These are phyloP conservation scores for Mrakia frigida DNA, from an alignment of 768 basidiomycete species.

Conservation along the genomic window DNA sequence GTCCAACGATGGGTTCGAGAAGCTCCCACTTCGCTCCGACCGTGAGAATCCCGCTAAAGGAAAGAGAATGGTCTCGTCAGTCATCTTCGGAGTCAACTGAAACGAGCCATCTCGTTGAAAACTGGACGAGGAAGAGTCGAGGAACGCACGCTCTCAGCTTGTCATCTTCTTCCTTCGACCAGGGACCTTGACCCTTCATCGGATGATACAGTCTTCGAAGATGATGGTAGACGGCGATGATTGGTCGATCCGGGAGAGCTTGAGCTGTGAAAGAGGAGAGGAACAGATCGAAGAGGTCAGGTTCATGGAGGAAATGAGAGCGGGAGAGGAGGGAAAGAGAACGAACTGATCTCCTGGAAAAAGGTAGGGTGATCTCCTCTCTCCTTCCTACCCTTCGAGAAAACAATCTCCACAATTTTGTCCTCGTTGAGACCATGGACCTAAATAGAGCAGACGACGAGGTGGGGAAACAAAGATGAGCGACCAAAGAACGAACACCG, in stretches of 20 bases:
- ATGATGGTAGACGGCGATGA: conserved; percentile 78
- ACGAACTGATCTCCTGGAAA: conserved; percentile 71
- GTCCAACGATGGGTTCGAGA: conserved; percentile 62
- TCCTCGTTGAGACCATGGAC: conserved; percentile 53
- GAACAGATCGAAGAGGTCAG: neutral
- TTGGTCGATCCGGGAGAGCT: conserved; percentile 67
- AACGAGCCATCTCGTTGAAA: too few relatives aligned
- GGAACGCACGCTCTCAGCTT: conserved; percentile 56
- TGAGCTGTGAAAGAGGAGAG: conserved; percentile 50
- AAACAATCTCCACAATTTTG: conserved; percentile 61
- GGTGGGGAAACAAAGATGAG: neutral
- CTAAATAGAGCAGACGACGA: conserved; percentile 46
- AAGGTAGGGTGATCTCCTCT: conserved; percentile 61
- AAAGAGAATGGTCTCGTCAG: too few relatives aligned
- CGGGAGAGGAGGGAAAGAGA: neutral
- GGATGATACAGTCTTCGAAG: conserved; percentile 67
- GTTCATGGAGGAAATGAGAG: neutral
- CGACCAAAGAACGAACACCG: neutral
- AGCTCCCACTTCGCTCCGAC: conserved; percentile 78
- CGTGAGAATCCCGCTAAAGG: conserved; percentile 66
- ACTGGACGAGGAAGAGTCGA: neutral
- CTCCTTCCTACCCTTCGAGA: conserved; percentile 54
- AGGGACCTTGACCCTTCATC: conserved; percentile 62
- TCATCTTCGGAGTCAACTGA: too few relatives aligned
- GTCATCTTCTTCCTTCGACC: conserved; percentile 63